Evolutionary conservation across 208 protist species (phyloP), one percentile per base, ranked within the genome.

Genomic region (Trypanosoma mega): DNA sequence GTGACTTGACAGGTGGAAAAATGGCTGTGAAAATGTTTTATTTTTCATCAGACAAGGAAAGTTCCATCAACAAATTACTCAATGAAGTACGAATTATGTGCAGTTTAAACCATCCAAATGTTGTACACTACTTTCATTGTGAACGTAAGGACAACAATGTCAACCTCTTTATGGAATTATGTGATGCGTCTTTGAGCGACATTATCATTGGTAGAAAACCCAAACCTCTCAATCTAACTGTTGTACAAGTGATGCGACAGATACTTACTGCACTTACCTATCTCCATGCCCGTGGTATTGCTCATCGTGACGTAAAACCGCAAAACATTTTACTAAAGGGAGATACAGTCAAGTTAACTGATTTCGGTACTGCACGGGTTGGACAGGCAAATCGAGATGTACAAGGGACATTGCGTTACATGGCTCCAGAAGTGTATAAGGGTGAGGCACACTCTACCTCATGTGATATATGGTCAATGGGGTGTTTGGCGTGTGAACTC

Each of bases 231-330:
- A 53, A 85, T 29, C 54, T 96, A 49, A 79, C 81, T 1, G 81
- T 90, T 3, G 54, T 86, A 36, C 75, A 85, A 26, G 88, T 97
- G 54, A 90, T 98, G 69, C 90, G 85, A 2, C 96, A 98, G 71
- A 76, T 99, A 2, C 54, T 99, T 6, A 96, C 92, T n/a, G 92
- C 93, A 26, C 87, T 99, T 43, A 84, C 93, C n/a, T 98, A 98
- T 76, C 90, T 99, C 62, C 98, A 99, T 72, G 69, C 78, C 41
- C 96, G 98, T 48, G 97, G 94, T 31, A 98, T 99, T 55, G 96
- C 98, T n/a, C 98, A 99, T 72, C 76, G 98, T 26, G 97, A 99
- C 67, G 87, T 99, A 54, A 99, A 99, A 78, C 98, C 97, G 14
- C 96, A 98, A 63, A 99, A 99, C 72, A 97, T 97, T 71, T 75